Evolutionary conservation across 2,329 filamentous ascomycete species (phyloP), one percentile per base, ranked within the genome.

Genomic region (Trichoderma simmonsii): DNA sequence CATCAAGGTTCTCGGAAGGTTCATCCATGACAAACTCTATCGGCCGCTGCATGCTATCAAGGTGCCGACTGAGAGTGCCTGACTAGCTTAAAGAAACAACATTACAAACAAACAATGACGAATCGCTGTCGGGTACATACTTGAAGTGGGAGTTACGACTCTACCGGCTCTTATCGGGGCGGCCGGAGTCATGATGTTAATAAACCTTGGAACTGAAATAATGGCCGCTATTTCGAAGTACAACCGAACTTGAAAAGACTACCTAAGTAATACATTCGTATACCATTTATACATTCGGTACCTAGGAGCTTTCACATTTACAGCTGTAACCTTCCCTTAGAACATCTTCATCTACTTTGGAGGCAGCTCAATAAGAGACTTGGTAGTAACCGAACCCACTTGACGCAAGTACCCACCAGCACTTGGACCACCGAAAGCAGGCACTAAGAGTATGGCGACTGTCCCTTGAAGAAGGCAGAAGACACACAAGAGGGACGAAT

Each of bases 1-100:
- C 66, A 70, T 70, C 68, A 64, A 70, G 68, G 68, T 70, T 15
- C 43, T 32, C 60, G 56, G 59, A 63, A 70, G 26, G 60, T 34
- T 56, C 28, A 6, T 51, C 15, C 32, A 63, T 59, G 30, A 28
- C 64, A 59, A 57, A 60, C 56, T 39, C 12, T 34, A 28, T 28
- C 34, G 6, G n/a, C n/a, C 1, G 9, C 39, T 9, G 26, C 32
- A 57, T 54, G 14, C 57, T 51, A 70, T 63, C 68, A 70, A 70
- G 68, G 60, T 70, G 26, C 21, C 48, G 11, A 24, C 5, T 6
- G 21, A 9, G 18, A 70, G 43, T 54, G 14, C 15, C 4, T 36
- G 32, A 56, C 7, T 21, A 32, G n/a, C 43, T 34, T 11, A 9
- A 12, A 54, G 30, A 15, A 24, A 15, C 5, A 68, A 34, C 2